Conservation (phyloP, 768 basidiomycete genomes). For the Dentipellis sp. region DNA sequence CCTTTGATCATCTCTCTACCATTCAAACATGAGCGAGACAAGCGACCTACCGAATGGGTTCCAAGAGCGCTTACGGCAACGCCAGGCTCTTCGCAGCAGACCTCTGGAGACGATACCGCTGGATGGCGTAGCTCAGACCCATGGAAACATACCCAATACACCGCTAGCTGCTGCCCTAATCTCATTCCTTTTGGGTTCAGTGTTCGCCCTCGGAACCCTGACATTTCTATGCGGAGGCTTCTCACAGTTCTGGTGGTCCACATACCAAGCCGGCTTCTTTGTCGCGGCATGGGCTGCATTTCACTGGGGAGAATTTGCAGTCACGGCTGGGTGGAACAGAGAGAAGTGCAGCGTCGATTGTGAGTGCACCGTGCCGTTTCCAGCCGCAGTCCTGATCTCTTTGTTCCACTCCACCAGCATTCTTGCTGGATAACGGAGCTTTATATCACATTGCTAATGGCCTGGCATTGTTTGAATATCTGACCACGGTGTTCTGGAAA, state of each 20-base stretch:
- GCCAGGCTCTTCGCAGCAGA: conserved; percentile 21
- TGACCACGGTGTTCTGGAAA: conserved; percentile 57
- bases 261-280: conserved; percentile 77
- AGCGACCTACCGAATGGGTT: conserved; percentile 19
- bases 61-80: conserved; percentile 37
- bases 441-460: conserved; percentile 82
- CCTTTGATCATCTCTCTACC: background rate
- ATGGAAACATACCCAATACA: conserved; percentile 79
- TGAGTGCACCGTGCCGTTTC: conserved; percentile 32
- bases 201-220: conserved; percentile 50
- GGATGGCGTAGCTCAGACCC: conserved; percentile 22
- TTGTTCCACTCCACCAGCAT: conserved; percentile 44
- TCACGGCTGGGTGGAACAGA: conserved; percentile 92
- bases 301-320: conserved; percentile 91
- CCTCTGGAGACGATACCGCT: conserved; percentile 50
- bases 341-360: conserved; percentile 91
- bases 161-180: conserved; percentile 70
- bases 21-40: background rate
- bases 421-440: conserved; percentile 82
- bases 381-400: background rate
- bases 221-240: conserved; percentile 42
- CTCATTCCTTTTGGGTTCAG: conserved; percentile 75
- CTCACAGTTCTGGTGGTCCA: conserved; percentile 46
- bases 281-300: conserved; percentile 77
- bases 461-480: conserved; percentile 71